Evolutionary conservation across 1,139 yeast genomes (phyloP).

Genomic region (Kodamaea plutei): DNA sequence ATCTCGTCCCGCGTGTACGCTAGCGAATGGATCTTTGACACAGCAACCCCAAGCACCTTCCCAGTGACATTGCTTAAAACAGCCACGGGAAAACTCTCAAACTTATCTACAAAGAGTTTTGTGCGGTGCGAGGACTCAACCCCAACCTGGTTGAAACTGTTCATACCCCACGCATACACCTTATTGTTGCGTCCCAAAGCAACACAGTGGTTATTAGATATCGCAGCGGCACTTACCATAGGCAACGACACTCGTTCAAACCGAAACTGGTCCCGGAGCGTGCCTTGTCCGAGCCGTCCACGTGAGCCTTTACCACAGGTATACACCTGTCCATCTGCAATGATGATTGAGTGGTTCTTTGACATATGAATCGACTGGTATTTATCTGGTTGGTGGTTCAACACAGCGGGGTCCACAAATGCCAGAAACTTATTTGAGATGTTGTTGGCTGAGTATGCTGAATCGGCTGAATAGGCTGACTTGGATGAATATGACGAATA

Average conservation of each 20-base stretch:
- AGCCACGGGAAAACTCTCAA: constrained; percentile 45
- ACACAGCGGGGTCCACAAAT: no score
- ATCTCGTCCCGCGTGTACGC: constrained; percentile 53
- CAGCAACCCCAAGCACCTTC: constrained; percentile 50
- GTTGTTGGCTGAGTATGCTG: no score
- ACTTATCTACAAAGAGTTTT: constrained; percentile 25
- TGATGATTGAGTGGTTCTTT: constrained; percentile 60
- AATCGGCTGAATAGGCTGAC: no score
- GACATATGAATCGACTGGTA: constrained; percentile 49
- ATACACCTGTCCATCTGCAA: constrained; percentile 52
- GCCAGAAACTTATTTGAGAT: no score
- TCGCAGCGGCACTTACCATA: constrained; percentile 35
- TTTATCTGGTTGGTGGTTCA: no score
- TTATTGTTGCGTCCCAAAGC: constrained; percentile 47
- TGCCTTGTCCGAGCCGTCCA: constrained; percentile 66
- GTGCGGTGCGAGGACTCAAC: constrained; percentile 26
- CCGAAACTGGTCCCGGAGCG: constrained; percentile 31
- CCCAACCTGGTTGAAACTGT: constrained; percentile 64
- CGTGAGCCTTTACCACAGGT: constrained; percentile 67
- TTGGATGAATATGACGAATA: constrained; percentile 15
- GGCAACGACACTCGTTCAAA: constrained; percentile 32
- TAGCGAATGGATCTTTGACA: constrained; percentile 71
- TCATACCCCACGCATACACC: constrained; percentile 77
- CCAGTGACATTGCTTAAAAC: constrained; percentile 36
- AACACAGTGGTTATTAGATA: constrained; percentile 67